phyloP scores from a whole-genome alignment of 1,284 basidiomycete genomes.

The Athelia psychrophila region DNA sequence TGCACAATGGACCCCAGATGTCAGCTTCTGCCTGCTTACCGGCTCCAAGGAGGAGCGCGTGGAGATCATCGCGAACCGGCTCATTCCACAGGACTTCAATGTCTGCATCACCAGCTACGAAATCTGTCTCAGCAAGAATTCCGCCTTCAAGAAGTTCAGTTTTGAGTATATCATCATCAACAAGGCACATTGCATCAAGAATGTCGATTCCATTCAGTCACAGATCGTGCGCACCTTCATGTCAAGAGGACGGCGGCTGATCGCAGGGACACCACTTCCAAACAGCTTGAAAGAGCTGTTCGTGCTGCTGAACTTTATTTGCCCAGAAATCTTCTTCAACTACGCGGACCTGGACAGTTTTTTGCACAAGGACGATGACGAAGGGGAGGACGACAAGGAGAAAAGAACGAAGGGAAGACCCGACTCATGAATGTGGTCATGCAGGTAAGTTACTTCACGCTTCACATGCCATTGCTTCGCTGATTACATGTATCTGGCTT shows the following conservation, averaged over 20 bases:
- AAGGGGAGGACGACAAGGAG: slow-evolving; percentile 77
- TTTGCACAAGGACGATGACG: slow-evolving; percentile 78
- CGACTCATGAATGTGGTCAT: slow-evolving; percentile 99
- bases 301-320: slow-evolving; percentile 93
- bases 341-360: slow-evolving; percentile 76
- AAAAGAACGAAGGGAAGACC: slow-evolving; percentile 99
- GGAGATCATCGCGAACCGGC: slow-evolving; percentile 73
- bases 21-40: slow-evolving; percentile 80
- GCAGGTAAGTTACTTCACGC: slow-evolving; percentile 68
- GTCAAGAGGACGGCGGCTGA: slow-evolving; percentile 86
- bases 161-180: slow-evolving; percentile 99
- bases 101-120: slow-evolving; percentile 98
- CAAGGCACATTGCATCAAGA: slow-evolving; percentile 99
- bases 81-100: slow-evolving; percentile 91
- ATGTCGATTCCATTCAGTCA: slow-evolving; percentile 93
- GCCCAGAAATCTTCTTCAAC: slow-evolving; percentile 79
- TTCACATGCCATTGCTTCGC: not conserved
- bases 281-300: slow-evolving; percentile 98
- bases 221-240: slow-evolving; percentile 95
- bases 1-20: slow-evolving; percentile 88
- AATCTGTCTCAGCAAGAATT: slow-evolving; percentile 94
- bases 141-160: slow-evolving; percentile 88
- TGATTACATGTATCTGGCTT: slow-evolving; percentile 2
- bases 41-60: slow-evolving; percentile 90
- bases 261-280: slow-evolving; percentile 97